Percentiles rank a stretch among this genome's conserved stretches.
These are phyloP conservation scores for Vigna radiata DNA, from an alignment of 306 rosid genomes.

Conservation along the genomic window DNA sequence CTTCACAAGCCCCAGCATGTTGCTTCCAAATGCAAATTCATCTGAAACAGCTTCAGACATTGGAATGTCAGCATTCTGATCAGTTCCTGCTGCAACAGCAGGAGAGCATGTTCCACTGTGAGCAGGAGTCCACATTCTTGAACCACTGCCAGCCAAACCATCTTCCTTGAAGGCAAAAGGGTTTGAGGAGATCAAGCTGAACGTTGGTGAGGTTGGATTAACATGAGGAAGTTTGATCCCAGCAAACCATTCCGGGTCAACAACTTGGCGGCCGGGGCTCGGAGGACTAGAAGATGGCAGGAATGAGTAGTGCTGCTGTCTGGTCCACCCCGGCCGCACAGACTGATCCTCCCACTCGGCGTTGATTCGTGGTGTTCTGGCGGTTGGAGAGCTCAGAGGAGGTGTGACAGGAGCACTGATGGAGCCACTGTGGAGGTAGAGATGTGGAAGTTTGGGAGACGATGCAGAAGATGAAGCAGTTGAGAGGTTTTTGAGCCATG, in stretches of 20 bases:
- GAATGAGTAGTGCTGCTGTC: constrained; percentile 69
- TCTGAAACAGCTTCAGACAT: constrained; percentile 85
- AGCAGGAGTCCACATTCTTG: constrained; percentile 94
- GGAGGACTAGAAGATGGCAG: constrained; percentile 86
- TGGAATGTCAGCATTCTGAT: constrained; percentile 84
- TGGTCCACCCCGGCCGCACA: constrained; percentile 58
- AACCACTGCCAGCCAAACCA: constrained; percentile 61
- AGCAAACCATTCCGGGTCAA: constrained; percentile 90
- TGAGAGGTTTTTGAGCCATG: constrained; percentile 95
- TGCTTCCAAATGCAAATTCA: constrained; percentile 94
- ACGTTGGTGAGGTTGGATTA: constrained; percentile 85
- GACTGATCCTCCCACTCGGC: constrained; percentile 71
- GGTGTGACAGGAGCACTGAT: constrained; percentile 98
- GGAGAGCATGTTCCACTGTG: constrained; percentile 98
- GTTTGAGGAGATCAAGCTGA: constrained; percentile 72
- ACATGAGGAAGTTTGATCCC: constrained; percentile 77
- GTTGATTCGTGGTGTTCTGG: constrained; percentile 76
- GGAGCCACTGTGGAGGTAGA: constrained; percentile 73
- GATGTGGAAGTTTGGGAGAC: constrained; percentile 77
- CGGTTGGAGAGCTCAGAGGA: constrained; percentile 93
- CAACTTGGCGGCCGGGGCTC: constrained; percentile 78
- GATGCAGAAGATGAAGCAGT: constrained; percentile 79
- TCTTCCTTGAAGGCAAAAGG: constrained; percentile 92
- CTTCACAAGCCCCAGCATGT: constrained; percentile 78
- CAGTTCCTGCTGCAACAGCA: constrained; percentile 74